Conservation (phyloP, 179 eudicot genomes). For the Silene noctiflora region DNA sequence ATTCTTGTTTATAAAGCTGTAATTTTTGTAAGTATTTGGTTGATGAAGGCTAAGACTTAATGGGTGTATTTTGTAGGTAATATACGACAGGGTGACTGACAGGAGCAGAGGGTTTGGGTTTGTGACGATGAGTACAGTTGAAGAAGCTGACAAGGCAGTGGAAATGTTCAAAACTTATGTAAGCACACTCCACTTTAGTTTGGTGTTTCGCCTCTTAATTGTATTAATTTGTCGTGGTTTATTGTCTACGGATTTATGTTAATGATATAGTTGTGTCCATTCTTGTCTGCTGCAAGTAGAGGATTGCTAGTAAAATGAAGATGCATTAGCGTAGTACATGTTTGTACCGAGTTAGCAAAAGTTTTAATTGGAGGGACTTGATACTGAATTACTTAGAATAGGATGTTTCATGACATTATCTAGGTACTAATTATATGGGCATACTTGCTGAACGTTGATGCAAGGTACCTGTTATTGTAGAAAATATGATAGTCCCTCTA, state of each 20-base stretch:
- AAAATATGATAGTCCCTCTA: not conserved
- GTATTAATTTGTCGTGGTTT: not conserved
- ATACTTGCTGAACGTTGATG: not conserved
- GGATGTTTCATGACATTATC: no score
- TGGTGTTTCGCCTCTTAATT: not conserved
- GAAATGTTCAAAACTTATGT: conserved; percentile 74
- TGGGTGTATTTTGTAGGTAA: conserved; percentile 46
- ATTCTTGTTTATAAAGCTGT: not conserved
- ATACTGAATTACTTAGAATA: no score
- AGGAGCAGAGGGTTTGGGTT: conserved; percentile 90
- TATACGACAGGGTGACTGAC: conserved; percentile 81
- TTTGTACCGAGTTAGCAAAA: not conserved
- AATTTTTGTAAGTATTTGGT: not conserved
- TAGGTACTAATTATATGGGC: not conserved
- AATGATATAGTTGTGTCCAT: not conserved
- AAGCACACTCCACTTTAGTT: conserved; percentile 31
- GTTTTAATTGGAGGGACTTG: not conserved
- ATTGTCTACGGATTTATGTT: not conserved
- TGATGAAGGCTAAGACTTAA: not conserved
- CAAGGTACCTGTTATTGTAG: not conserved
- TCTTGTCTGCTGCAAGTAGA: not conserved
- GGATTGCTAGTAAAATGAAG: not conserved
- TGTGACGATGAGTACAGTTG: conserved; percentile 92
- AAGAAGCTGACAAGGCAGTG: conserved; percentile 89
- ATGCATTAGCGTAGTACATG: not conserved